phyloP scores from a whole-genome alignment of 2,329 filamentous ascomycete genomes.

The Sordariomycetes sp. region DNA sequence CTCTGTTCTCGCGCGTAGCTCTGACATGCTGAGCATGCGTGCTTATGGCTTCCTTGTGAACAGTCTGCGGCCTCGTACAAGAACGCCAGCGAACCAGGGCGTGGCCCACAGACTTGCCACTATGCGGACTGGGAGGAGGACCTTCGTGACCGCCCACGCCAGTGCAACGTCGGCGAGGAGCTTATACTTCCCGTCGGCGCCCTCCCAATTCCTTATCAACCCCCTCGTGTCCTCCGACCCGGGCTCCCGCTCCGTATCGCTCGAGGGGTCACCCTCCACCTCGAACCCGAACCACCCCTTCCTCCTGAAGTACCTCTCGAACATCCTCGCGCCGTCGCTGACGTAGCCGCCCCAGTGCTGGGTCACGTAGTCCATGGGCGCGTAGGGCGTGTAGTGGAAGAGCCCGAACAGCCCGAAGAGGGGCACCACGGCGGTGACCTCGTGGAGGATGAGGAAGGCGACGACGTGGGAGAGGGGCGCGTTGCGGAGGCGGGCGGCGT shows the following conservation, averaged over 20 bases:
- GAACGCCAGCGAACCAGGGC: slow-evolving; percentile 74
- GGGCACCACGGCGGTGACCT: slow-evolving; percentile 78
- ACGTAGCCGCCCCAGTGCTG: slow-evolving; percentile 39
- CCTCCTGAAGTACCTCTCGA: slow-evolving; percentile 64
- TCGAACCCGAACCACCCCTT: slow-evolving; percentile 73
- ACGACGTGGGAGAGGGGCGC: slow-evolving; percentile 76
- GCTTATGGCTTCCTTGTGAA: slow-evolving; percentile 9
- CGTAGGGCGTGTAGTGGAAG: slow-evolving; percentile 72
- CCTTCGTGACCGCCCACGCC: slow-evolving; percentile 86
- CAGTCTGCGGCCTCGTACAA: slow-evolving; percentile 30
- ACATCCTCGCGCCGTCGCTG: slow-evolving; percentile 56
- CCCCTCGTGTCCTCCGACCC: slow-evolving; percentile 18
- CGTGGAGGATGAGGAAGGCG: slow-evolving; percentile 83
- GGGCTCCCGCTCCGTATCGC: slow-evolving; percentile 10
- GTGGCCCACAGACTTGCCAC: slow-evolving; percentile 76
- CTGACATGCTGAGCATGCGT: neutral
- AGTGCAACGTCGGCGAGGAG: slow-evolving; percentile 66
- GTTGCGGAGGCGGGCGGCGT: slow-evolving; percentile 58
- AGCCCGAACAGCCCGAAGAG: slow-evolving; percentile 61
- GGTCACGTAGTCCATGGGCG: slow-evolving; percentile 47
- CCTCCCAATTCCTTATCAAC: slow-evolving; percentile 23
- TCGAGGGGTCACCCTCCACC: slow-evolving; percentile 13
- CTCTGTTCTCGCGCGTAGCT: neutral
- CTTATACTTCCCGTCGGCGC: slow-evolving; percentile 35
- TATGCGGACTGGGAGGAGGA: slow-evolving; percentile 67